A percentile compares a stretch with the other conserved stretches of the same genome.
These are phyloP conservation scores for Microcyclospora pomicola DNA, from an alignment of 2,329 filamentous ascomycete species.

Conservation along the genomic window DNA sequence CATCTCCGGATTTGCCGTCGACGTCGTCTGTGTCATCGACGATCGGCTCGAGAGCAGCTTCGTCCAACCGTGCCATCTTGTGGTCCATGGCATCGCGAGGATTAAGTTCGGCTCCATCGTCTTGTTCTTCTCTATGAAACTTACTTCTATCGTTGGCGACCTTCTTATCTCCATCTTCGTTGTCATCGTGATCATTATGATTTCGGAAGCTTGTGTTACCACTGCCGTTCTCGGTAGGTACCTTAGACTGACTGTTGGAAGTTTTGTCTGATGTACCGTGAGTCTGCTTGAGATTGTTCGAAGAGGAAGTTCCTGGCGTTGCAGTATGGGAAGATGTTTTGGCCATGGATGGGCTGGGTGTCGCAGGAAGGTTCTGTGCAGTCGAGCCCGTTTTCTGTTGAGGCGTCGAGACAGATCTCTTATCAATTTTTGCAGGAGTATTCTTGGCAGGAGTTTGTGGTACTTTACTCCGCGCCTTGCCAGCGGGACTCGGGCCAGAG, in stretches of 20 bases:
- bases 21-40: constrained; percentile 28
- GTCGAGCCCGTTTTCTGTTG: too few relatives aligned
- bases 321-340: too few relatives aligned
- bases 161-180: constrained; percentile 3
- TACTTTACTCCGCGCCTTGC: not conserved
- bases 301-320: too few relatives aligned
- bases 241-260: too few relatives aligned
- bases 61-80: constrained; percentile 30
- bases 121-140: constrained; percentile 22
- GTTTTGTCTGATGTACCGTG: too few relatives aligned
- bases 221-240: constrained; percentile 29
- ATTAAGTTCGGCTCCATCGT: constrained; percentile 28
- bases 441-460: constrained; percentile 16
- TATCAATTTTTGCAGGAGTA: constrained; percentile 26
- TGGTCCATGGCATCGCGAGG: constrained; percentile 33
- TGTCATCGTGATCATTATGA: too few relatives aligned
- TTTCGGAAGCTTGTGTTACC: too few relatives aligned
- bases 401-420: constrained; percentile 29
- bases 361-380: too few relatives aligned
- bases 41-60: constrained; percentile 34
- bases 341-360: too few relatives aligned
- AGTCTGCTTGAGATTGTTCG: too few relatives aligned
- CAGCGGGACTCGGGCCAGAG: not conserved
- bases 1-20: constrained; percentile 27
- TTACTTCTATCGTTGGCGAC: constrained; percentile 15